Evolutionary conservation across 257 asterid species (phyloP), one percentile per base, ranked within the genome.

Genomic region (Ehretia macrophylla): DNA sequence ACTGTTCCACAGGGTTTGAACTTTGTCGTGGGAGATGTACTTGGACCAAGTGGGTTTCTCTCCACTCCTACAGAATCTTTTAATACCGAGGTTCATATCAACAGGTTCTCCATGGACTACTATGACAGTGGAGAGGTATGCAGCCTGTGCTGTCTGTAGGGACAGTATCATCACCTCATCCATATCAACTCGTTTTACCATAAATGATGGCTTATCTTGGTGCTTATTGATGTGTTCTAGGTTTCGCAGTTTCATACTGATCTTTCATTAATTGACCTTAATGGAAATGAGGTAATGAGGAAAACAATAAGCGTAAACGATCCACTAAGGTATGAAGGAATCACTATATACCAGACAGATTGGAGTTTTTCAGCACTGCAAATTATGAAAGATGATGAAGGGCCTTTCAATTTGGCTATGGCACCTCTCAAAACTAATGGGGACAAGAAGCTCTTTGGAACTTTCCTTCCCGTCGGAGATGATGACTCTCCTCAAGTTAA

Each of bases 371-470:
- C 99, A 0, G 91, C 97, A 1, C 59, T 81, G 37, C 95, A 88
- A 76, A 21, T 85, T 45, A 69, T 77, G 80, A 89, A 83, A 72
- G 85, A 86, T 58, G 95, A 57, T 20, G 92, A 83, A 81, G 99
- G 97, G 1, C 96, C 97, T 5, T 93, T 81, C 58, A 89, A 89
- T 79, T 82, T 93, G 85, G 99, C 99, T 20, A 51, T 93, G 94
- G 99, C 97, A 11, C 97, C 93, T 40, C 77, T 88, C 17, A 65
- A 86, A 75, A 71, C 77, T 75, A 86, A 78, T 22, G 93, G 95
- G 40, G 97, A 92, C 79, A 92, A 88, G 80, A 92, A 70, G 87
- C 94, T 92, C 32, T 88, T 74, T n/a, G 95, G 95, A 59, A 80
- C 96, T 4, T 82, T 86, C 75, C 72, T 88, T 56, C 97, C 99